phyloP scores from a whole-genome alignment of 345 rosid genomes.

The Salix exigua region DNA sequence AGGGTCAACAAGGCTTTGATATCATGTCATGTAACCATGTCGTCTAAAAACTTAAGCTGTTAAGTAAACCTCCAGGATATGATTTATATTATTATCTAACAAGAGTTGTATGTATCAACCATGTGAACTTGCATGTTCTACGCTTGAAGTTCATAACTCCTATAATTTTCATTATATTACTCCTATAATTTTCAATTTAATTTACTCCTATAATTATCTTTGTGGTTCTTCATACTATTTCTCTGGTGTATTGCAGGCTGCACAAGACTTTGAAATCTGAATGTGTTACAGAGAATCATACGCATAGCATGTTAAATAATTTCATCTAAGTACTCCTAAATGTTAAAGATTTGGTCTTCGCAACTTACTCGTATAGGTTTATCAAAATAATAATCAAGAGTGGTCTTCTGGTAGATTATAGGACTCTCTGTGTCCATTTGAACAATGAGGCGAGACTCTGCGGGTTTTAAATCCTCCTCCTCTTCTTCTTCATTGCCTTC shows the following conservation, averaged over 20 bases:
- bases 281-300: not conserved
- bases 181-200: no score
- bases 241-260: no score
- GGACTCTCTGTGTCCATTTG: constrained; percentile 97
- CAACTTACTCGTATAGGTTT: constrained; percentile 65
- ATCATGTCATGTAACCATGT: rapidly evolving
- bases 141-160: no score
- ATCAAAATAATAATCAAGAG: constrained; percentile 72
- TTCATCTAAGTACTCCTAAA: not conserved
- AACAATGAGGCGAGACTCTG: constrained; percentile 53
- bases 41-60: no score
- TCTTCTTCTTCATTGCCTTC: constrained; percentile 38
- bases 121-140: no score
- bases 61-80: rapidly evolving
- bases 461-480: constrained; percentile 21
- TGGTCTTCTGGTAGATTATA: constrained; percentile 69
- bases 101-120: no score
- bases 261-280: no score
- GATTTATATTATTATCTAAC: no score
- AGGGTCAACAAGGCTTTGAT: no score
- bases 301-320: not conserved
- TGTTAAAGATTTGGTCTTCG: not conserved
- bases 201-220: no score
- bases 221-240: no score
- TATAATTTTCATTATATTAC: no score